A percentile compares a stretch with the other conserved stretches of the same genome.
phyloP scores from a whole-genome alignment of 257 asterid genomes.

The Solanum clarkiae region DNA sequence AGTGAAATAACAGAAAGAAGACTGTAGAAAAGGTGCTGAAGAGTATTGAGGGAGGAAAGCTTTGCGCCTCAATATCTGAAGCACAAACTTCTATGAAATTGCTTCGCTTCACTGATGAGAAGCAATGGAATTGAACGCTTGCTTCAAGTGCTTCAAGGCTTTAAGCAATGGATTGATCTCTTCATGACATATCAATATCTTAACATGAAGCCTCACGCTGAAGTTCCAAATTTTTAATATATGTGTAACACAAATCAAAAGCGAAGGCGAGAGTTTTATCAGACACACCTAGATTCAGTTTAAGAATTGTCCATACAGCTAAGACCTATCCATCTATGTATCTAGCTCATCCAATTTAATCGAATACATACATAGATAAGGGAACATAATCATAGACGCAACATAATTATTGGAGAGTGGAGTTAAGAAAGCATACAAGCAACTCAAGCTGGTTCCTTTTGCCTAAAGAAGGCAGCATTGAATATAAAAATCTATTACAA shows the following conservation, averaged over 20 bases:
- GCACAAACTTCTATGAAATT: background rate
- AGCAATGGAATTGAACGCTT: background rate
- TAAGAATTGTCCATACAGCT: background rate
- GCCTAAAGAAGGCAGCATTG: background rate
- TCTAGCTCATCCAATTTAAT: background rate
- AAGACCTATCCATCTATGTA: background rate
- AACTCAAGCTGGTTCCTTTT: background rate
- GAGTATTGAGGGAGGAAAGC: background rate
- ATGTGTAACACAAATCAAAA: background rate
- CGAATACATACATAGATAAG: background rate
- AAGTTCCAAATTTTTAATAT: background rate
- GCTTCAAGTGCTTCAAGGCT: background rate
- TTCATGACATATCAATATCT: background rate
- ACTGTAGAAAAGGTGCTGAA: background rate
- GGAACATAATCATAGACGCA: background rate
- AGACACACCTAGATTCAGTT: background rate
- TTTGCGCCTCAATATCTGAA: background rate
- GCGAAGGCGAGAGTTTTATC: background rate
- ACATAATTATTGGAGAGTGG: background rate
- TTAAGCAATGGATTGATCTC: background rate
- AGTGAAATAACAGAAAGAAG: background rate
- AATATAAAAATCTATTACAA: background rate
- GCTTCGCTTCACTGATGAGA: background rate
- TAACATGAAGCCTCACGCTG: background rate
- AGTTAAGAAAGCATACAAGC: background rate